phyloP scores from a whole-genome alignment of 140 eudicot genomes.

The Oenanthe javanica region DNA sequence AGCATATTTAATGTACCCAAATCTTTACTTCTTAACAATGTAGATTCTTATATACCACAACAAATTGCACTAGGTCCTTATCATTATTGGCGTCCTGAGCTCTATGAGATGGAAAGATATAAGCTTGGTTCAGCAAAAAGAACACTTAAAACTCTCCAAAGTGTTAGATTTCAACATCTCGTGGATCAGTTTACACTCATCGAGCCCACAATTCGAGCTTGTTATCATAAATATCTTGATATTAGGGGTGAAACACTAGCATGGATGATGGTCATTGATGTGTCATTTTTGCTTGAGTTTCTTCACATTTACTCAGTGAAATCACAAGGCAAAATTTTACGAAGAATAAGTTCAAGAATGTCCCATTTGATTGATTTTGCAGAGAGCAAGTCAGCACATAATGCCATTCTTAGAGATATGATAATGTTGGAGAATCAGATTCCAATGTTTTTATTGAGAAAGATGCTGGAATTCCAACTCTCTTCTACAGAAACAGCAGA shows the following conservation, averaged over 20 bases:
- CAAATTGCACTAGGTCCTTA: constrained; percentile 2
- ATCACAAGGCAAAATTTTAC: background rate
- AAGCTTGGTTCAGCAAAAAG: constrained; percentile 6
- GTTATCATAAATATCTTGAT: constrained; percentile 46
- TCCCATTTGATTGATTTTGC: constrained; percentile 11
- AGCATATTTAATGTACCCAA: constrained; percentile 3
- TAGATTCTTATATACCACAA: background rate
- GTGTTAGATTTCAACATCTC: background rate
- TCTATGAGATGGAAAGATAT: constrained; percentile 8
- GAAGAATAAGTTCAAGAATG: constrained; percentile 3
- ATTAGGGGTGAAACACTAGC: constrained; percentile 31
- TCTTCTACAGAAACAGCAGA: constrained; percentile 24
- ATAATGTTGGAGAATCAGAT: constrained; percentile 57
- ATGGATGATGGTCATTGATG: constrained; percentile 50
- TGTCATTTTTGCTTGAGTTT: constrained; percentile 40
- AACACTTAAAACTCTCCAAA: background rate
- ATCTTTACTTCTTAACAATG: background rate
- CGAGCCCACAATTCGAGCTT: constrained; percentile 30
- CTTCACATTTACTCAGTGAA: constrained; percentile 16
- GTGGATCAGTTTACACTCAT: constrained; percentile 6
- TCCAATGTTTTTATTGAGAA: constrained; percentile 24
- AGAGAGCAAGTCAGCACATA: constrained; percentile 6
- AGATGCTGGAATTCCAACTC: constrained; percentile 20
- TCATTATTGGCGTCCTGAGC: constrained; percentile 4
- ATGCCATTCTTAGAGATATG: constrained; percentile 23